Evolutionary conservation across 2,329 filamentous ascomycete species (phyloP).

Genomic region (Aureobasidium zeae): DNA sequence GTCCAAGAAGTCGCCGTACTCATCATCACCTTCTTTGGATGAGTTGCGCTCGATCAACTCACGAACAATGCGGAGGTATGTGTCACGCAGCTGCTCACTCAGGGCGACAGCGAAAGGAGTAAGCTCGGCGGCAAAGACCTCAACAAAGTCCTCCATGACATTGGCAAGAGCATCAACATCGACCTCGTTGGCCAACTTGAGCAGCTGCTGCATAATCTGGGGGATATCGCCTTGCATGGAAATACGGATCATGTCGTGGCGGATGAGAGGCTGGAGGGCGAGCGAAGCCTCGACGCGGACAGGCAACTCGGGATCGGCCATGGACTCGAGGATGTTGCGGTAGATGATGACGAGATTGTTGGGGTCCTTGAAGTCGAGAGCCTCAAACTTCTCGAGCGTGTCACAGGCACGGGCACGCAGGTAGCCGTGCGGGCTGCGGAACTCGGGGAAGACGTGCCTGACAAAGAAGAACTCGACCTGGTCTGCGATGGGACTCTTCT

Average conservation of each 20-base stretch:
- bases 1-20: conserved; percentile 84
- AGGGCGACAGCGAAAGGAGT: conserved; percentile 95
- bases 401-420: conserved; percentile 91
- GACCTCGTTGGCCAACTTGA: conserved; percentile 95
- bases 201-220: conserved; percentile 96
- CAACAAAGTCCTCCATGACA: conserved; percentile 99
- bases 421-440: conserved; percentile 84
- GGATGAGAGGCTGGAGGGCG: conserved; percentile 87
- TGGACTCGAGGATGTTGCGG: conserved; percentile 90
- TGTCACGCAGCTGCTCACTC: conserved; percentile 91
- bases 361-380: conserved; percentile 90
- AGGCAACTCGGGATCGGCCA: conserved; percentile 87
- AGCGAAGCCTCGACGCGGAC: conserved; percentile 91
- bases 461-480: conserved; percentile 99
- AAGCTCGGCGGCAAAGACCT: conserved; percentile 93
- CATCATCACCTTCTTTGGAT: conserved; percentile 64
- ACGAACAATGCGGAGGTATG: conserved; percentile 85
- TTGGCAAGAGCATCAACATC: conserved; percentile 96
- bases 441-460: conserved; percentile 96
- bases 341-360: conserved; percentile 96
- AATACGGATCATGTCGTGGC: conserved; percentile 84
- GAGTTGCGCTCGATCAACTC: conserved; percentile 85
- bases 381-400: conserved; percentile 95
- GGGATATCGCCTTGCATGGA: conserved; percentile 98
- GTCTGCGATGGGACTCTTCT: conserved; percentile 96